Percentiles rank a stretch among this genome's conserved stretches.
Conservation (phyloP, 257 asterid species). For the Avicennia marina region DNA sequence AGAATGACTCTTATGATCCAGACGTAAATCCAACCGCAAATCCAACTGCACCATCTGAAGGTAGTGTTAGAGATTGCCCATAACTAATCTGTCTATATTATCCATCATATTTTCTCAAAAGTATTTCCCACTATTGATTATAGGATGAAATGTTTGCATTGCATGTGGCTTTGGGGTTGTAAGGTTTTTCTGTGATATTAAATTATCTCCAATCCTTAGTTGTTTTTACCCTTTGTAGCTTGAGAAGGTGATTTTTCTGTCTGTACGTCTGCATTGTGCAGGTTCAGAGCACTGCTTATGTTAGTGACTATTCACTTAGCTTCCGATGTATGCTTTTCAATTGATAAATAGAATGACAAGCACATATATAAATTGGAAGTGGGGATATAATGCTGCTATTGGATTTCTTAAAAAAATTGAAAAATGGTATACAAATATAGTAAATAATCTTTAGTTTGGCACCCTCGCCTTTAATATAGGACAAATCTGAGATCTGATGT, state of each 20-base stretch:
- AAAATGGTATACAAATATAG: neutral
- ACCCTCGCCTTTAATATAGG: neutral
- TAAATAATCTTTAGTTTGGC: neutral
- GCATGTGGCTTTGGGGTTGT: no score
- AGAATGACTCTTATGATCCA: constrained; percentile 66
- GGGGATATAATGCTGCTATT: neutral
- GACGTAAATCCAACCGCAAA: constrained; percentile 80
- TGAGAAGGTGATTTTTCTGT: constrained; percentile 1
- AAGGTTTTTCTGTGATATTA: no score
- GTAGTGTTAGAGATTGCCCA: constrained; percentile 36
- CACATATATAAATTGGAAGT: neutral
- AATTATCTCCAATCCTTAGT: neutral
- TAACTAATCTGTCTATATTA: constrained; percentile 10
- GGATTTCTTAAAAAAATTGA: no score
- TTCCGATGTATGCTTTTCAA: neutral
- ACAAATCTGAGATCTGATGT: no score
- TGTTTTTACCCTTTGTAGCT: neutral
- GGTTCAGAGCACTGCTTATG: no score
- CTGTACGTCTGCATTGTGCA: neutral
- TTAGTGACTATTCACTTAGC: no score
- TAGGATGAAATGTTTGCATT: neutral
- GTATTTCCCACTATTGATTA: neutral
- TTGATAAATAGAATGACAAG: neutral
- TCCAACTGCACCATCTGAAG: constrained; percentile 83
- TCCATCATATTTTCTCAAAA: constrained; percentile 10